Evolutionary conservation across 306 rosid genomes (phyloP).

Genomic region (Betula pendula): DNA sequence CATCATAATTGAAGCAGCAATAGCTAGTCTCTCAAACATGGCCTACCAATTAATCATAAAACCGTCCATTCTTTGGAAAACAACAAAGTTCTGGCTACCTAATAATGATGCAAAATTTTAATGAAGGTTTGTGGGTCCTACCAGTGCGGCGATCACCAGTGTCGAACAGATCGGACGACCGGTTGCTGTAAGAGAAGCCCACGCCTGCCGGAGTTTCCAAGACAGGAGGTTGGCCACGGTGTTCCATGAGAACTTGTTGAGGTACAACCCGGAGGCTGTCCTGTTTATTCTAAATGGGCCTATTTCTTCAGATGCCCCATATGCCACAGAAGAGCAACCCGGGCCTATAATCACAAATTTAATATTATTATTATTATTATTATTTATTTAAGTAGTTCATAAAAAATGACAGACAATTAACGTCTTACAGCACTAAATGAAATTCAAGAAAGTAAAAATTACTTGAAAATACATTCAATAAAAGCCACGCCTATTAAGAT

Average conservation of each 20-base stretch:
- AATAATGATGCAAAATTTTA: not conserved
- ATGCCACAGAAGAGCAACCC: conserved; percentile 97
- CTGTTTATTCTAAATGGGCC: conserved; percentile 89
- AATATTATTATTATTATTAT: too few species aligned
- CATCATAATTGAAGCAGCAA: not conserved
- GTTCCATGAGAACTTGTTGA: conserved; percentile 94
- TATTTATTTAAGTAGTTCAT: too few species aligned
- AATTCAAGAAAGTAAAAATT: too few species aligned
- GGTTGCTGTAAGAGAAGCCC: conserved; percentile 90
- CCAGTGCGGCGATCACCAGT: conserved; percentile 93
- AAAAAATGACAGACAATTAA: too few species aligned
- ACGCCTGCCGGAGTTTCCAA: conserved; percentile 94
- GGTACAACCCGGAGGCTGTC: conserved; percentile 66
- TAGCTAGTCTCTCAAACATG: conserved; percentile 13
- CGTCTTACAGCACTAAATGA: too few species aligned
- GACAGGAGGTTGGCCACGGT: conserved; percentile 70
- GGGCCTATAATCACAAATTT: conserved; percentile 54
- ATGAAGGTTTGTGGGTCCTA: conserved; percentile 25
- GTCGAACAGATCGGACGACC: conserved; percentile 66
- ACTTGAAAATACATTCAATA: too few species aligned
- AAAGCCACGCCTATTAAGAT: too few species aligned
- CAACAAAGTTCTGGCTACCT: conserved; percentile 7
- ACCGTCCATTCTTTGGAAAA: conserved; percentile 7
- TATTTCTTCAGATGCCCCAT: conserved; percentile 95
- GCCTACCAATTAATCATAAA: conserved; percentile 38